Percentiles rank a stretch among this genome's conserved stretches.
phyloP scores from a whole-genome alignment of 768 basidiomycete genomes.

The Cantharellus cinnabarinus region DNA sequence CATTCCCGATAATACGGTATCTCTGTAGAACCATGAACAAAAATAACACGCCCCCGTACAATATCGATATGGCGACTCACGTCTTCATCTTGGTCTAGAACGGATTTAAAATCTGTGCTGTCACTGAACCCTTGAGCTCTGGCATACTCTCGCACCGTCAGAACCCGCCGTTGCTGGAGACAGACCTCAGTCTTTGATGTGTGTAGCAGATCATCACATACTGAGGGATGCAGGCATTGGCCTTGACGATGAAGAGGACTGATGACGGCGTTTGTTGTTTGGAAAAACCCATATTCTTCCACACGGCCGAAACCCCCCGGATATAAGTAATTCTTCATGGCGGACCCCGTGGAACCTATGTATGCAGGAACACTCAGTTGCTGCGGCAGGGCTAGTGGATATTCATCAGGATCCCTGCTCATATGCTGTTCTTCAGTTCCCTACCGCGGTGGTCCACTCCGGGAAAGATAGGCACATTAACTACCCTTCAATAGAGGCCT shows the following conservation, averaged over 20 bases:
- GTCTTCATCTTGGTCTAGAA: constrained; percentile 23
- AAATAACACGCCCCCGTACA: background rate
- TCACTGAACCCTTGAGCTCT: constrained; percentile 69
- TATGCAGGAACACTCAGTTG: background rate
- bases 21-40: background rate
- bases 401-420: constrained; percentile 18
- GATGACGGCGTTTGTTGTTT: constrained; percentile 40
- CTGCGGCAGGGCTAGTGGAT: constrained; percentile 6
- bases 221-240: constrained; percentile 27
- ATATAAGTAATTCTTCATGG: constrained; percentile 2
- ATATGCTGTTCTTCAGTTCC: constrained; percentile 15
- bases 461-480: constrained; percentile 32
- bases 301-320: background rate
- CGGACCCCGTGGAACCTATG: background rate
- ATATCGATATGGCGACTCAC: constrained; percentile 21
- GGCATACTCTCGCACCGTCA: constrained; percentile 47
- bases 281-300: constrained; percentile 25
- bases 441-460: constrained; percentile 19
- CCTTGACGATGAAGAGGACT: constrained; percentile 28
- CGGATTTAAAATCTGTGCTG: constrained; percentile 37
- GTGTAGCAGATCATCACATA: constrained; percentile 11
- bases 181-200: background rate
- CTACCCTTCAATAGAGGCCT: constrained; percentile 20
- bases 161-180: constrained; percentile 45
- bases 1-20: constrained; percentile 35